Base-by-base conservation (phyloP, 2,329 filamentous ascomycete species). In the Tympanopsis confertula region DNA sequence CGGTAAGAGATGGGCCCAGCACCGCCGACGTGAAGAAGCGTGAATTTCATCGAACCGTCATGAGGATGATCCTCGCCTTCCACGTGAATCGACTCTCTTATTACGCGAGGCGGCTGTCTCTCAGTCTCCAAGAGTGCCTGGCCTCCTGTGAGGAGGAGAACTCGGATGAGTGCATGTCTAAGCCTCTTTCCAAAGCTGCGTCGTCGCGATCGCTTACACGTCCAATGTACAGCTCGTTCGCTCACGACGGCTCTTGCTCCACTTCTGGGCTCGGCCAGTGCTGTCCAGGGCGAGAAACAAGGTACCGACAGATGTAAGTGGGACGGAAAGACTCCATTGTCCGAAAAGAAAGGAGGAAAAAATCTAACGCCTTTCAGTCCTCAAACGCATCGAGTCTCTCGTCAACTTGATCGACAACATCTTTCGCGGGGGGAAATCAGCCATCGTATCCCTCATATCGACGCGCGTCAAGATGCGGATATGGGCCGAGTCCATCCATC, bases 401-500 rank as follows among this genome's bases (percentile, higher is more conserved):
- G n/a, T 26, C 22, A n/a, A n/a, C 22, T 26, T n/a, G 22, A 26
- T 28, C 35, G 7, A 26, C 7, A 17, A 4, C 13, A 14, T 13
- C 17, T 35, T n/a, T 5, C 5, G 15, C 42, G 26, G 4, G 15
- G 19, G 36, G 36, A 15, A 22, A n/a, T 10, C n/a, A 26, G n/a
- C 7, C 22, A 26, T 26, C 7, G 37, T 18, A 14, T 35, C 10
- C 32, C 26, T 33, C 12, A 44, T 39, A 19, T 10, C 17, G 1
- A 39, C 40, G 4, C 3, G 35, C 13, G 29, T 4, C 12, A 41
- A 38, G 18, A 33, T 36, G 13, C 19, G 35, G 2, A 44, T 39
- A 30, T 47, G 44, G 44, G 35, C 35, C 18, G 40, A 46, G 7
- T 20, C 46, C 0, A 37, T 41, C 13, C 46, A 48, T 20, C 30